Conservation (phyloP, 108 stramenopile genomes). For the Skeletonema marinoi region DNA sequence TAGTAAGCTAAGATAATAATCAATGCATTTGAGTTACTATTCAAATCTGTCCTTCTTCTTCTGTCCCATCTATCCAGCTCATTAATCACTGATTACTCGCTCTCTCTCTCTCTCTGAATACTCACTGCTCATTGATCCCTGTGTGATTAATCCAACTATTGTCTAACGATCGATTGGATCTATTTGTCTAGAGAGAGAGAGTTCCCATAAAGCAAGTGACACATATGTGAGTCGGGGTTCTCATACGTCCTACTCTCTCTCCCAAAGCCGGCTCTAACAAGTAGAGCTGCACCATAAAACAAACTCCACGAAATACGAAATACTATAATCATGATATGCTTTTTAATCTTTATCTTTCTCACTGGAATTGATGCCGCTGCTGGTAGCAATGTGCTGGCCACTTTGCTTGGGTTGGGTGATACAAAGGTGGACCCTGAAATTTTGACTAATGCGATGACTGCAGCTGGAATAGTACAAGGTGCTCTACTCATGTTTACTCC, state of each 20-base stretch:
- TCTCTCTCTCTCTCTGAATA: no score
- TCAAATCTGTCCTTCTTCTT: not conserved
- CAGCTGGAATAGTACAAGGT: not conserved
- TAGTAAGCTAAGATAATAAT: not conserved
- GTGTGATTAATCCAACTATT: not conserved
- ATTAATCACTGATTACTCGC: no score
- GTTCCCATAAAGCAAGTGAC: not conserved
- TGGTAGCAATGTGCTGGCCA: not conserved
- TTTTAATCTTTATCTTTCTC: no score
- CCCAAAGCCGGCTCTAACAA: not conserved
- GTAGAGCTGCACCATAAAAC: not conserved
- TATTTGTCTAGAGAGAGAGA: not conserved
- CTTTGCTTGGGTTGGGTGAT: not conserved
- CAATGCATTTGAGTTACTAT: not conserved
- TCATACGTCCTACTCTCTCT: not conserved
- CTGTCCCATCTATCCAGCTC: no score
- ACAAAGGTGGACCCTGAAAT: not conserved
- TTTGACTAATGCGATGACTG: not conserved
- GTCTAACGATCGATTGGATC: not conserved
- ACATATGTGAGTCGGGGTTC: not conserved
- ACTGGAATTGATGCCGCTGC: no score
- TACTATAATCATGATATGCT: not conserved
- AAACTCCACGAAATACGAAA: not conserved
- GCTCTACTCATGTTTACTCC: not conserved
- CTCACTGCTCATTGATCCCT: no score